Base-by-base conservation (phyloP, 495 filamentous ascomycete species). In the Xylaria intraflava region DNA sequence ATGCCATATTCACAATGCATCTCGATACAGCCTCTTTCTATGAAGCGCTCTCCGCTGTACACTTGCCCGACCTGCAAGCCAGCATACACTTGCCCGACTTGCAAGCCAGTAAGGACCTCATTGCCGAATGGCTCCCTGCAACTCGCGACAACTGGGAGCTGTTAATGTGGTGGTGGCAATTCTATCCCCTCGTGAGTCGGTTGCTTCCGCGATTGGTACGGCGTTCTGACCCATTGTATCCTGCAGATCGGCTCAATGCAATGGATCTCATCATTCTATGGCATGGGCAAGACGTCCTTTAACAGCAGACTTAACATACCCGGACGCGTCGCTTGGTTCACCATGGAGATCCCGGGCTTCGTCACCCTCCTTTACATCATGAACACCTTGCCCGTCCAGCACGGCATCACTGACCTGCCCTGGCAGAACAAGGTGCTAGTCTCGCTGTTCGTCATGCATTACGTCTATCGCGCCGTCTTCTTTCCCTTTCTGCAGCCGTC, bases 231-330 rank as follows among this genome's bases (percentile, higher is more conserved):
- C 51, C n/a, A n/a, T 60, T 12, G 8, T 33, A 23, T 56, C 46
- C 2, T 2, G 4, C 49, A 87, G 84, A 45, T 77, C 55, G 78
- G 76, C 5, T 69, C 77, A n/a, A 35, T 78, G 31, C 83, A 86
- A 81, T 88, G 83, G 84, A 14, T 81, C 19, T 55, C 72, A 8
- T 70, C 79, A 27, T 88, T 77, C 72, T 85, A 90, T 67, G 79
- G 81, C 30, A 80, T 83, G 71, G 93, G 93, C 58, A 97, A 97
- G 69, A 93, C 89, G n/a, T 95, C 89, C 9, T 70, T 77, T 9
- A 55, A 68, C 4, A 89, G 83, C 36, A 72, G 70, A 14, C 74
- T 94, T 69, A 97, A 98, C 68, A 65, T 97, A 24, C 89, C 90
- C n/a, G 93, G 93, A 56, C 86, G 86, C 56, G 72, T 87, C 26